phyloP scores from a whole-genome alignment of 805 yeast genomes.

The Suhomyces sp. region DNA sequence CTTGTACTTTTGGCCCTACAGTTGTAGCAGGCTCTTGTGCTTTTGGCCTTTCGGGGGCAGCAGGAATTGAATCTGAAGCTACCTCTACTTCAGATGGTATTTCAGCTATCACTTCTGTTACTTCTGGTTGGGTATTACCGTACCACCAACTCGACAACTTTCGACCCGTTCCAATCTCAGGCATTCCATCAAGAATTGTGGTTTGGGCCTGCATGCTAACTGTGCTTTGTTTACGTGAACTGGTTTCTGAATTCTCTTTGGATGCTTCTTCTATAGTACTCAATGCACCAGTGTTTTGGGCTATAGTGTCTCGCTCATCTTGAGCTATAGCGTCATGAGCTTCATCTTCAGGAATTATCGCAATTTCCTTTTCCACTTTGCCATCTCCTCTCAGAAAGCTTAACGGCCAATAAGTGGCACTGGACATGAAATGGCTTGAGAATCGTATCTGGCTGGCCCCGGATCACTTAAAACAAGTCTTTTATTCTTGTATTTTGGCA shows the following conservation, averaged over 20 bases:
- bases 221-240: not conserved
- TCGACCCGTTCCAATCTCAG: not conserved
- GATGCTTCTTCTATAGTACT: slow-evolving; percentile 8
- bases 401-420: slow-evolving; percentile 1
- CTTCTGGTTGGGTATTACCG: not conserved
- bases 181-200: not conserved
- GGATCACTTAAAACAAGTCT: not conserved
- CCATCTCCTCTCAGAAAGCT: slow-evolving; percentile 2
- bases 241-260: slow-evolving; percentile 9
- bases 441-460: too few relatives aligned
- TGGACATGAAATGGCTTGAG: not conserved
- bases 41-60: not conserved
- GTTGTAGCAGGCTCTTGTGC: not conserved
- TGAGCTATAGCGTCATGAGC: not conserved
- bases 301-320: not conserved
- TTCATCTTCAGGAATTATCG: not conserved
- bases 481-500: not conserved
- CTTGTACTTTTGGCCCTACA: not conserved
- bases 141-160: not conserved
- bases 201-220: not conserved
- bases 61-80: not conserved
- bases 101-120: not conserved
- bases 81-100: too few relatives aligned
- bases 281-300: not conserved
- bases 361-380: not conserved